Percentiles rank a stretch among this genome's conserved stretches.
phyloP scores from a whole-genome alignment of 1,284 basidiomycete genomes.

The Tilletia setariae region DNA sequence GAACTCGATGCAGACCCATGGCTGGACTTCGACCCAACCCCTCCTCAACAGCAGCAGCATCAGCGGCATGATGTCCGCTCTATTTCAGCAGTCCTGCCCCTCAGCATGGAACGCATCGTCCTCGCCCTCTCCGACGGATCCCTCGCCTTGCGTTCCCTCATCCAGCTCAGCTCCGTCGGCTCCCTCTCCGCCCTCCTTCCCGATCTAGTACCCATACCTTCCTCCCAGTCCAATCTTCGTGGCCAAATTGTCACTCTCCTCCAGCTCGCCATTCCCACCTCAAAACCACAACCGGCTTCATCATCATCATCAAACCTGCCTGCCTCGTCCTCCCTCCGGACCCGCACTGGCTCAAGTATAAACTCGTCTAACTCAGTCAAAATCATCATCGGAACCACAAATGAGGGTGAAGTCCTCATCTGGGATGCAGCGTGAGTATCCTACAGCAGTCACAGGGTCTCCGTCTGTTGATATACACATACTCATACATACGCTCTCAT shows the following conservation, averaged over 20 bases:
- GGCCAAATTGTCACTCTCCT: slow-evolving; percentile 26
- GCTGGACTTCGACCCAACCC: not conserved
- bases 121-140: slow-evolving; percentile 22
- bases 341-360: not conserved
- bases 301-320: too few species aligned
- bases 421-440: slow-evolving; percentile 19
- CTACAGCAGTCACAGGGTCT: slow-evolving; percentile 7
- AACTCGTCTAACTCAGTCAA: not conserved
- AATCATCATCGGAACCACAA: slow-evolving; percentile 35
- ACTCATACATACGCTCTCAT: not conserved
- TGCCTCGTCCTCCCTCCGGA: not conserved
- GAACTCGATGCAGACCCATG: slow-evolving; percentile 4
- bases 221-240: slow-evolving; percentile 12
- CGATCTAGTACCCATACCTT: not conserved
- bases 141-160: slow-evolving; percentile 16
- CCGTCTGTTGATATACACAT: slow-evolving; percentile 10
- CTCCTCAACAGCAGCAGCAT: not conserved
- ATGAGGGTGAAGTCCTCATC: slow-evolving; percentile 39
- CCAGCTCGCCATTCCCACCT: slow-evolving; percentile 24
- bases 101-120: slow-evolving; percentile 25
- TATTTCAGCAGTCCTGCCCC: slow-evolving; percentile 15
- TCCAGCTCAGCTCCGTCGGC: slow-evolving; percentile 18
- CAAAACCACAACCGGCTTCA: slow-evolving; percentile 17
- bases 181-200: slow-evolving; percentile 21
- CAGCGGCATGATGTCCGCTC: not conserved